A percentile compares a stretch with the other conserved stretches of the same genome.
Evolutionary conservation across 345 rosid species (phyloP).

Genomic region (Carallia brachiata): DNA sequence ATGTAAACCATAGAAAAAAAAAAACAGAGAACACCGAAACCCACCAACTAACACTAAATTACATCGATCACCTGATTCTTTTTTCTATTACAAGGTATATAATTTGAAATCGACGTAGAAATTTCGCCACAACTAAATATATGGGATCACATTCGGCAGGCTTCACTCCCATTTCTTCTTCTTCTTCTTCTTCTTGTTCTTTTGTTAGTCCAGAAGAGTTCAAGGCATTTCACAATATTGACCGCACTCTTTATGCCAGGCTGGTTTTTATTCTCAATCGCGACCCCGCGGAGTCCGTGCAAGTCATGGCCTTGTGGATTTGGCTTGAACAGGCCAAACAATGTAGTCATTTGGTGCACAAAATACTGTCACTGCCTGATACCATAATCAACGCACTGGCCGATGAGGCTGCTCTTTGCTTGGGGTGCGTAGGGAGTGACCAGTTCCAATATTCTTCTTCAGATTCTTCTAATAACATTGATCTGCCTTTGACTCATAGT

Average conservation of each 20-base stretch:
- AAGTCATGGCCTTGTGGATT: slow-evolving; percentile 54
- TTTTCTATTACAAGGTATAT: too few relatives aligned
- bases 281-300: slow-evolving; percentile 45
- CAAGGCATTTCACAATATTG: slow-evolving; percentile 51
- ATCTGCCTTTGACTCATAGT: slow-evolving; percentile 26
- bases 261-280: slow-evolving; percentile 44
- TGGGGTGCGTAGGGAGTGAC: slow-evolving; percentile 37
- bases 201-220: slow-evolving; percentile 39
- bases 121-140: background rate
- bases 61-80: background rate
- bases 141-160: too few relatives aligned
- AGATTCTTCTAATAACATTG: background rate
- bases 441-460: background rate
- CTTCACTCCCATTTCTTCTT: slow-evolving; percentile 4
- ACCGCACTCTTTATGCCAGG: slow-evolving; percentile 44
- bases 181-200: background rate
- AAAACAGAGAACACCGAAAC: background rate
- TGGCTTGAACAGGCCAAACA: slow-evolving; percentile 47
- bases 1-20: background rate
- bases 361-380: slow-evolving; percentile 32
- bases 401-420: slow-evolving; percentile 49
- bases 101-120: too few relatives aligned
- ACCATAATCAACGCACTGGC: slow-evolving; percentile 32
- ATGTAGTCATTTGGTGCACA: slow-evolving; percentile 25
- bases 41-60: background rate